Percentiles rank a stretch among this genome's conserved stretches.
These are phyloP conservation scores for Stagonosporopsis chrysanthemi DNA, from an alignment of 2,329 filamentous ascomycete genomes.

Conservation along the genomic window DNA sequence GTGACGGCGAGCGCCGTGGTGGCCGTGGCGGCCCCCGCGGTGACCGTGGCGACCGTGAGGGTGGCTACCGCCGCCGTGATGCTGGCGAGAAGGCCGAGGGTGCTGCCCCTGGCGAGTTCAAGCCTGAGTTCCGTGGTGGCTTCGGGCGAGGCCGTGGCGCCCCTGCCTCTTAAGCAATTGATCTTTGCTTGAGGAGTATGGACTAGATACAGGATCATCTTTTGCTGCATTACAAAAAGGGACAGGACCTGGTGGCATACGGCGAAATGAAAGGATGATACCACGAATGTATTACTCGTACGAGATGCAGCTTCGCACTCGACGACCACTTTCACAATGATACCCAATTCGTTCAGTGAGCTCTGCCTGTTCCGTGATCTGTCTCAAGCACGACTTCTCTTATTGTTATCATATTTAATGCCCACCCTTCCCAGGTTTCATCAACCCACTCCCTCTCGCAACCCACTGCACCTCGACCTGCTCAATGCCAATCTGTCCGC, in stretches of 20 bases:
- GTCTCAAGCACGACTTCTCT: not conserved
- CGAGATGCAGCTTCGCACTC: constrained; percentile 34
- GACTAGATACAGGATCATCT: constrained; percentile 35
- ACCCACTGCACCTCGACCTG: constrained; percentile 60
- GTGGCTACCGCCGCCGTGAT: constrained; percentile 89
- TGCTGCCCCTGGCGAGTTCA: constrained; percentile 53
- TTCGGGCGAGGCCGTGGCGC: constrained; percentile 51
- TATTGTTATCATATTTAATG: constrained; percentile 37
- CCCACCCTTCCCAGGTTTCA: constrained; percentile 53
- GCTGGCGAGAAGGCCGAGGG: constrained; percentile 58
- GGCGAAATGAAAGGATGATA: constrained; percentile 51
- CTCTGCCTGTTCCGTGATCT: not conserved
- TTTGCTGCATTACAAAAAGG: constrained; percentile 47
- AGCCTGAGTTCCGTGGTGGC: constrained; percentile 55
- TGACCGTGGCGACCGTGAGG: constrained; percentile 65
- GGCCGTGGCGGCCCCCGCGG: constrained; percentile 75
- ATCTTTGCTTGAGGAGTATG: constrained; percentile 31
- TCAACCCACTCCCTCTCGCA: constrained; percentile 58
- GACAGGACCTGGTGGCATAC: constrained; percentile 42
- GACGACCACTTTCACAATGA: constrained; percentile 46
- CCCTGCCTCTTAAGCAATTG: constrained; percentile 47
- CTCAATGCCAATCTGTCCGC: constrained; percentile 47
- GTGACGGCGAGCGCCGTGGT: constrained; percentile 81
- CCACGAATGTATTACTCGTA: constrained; percentile 46
- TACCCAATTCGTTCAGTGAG: constrained; percentile 47